A percentile compares a stretch with the other conserved stretches of the same genome.
Conservation (phyloP, 352 stramenopile genomes). For the Globisporangium polare region DNA sequence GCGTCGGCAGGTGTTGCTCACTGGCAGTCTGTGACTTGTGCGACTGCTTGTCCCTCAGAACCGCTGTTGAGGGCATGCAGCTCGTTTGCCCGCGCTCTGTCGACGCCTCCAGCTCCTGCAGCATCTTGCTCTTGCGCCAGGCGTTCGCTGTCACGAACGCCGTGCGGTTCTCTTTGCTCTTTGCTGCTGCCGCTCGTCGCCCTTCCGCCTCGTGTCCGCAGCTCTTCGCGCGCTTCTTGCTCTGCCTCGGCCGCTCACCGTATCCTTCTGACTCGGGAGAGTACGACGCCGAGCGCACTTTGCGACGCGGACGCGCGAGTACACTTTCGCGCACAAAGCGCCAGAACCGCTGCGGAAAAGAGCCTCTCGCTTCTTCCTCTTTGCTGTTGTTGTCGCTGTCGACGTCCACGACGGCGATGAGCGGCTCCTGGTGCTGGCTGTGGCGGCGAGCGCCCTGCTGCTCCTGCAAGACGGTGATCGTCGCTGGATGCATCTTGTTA, state of each 20-base stretch:
- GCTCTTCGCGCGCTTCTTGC: slow-evolving; percentile 14
- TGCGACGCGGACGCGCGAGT: neutral
- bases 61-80: slow-evolving; percentile 4
- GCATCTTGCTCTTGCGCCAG: slow-evolving; percentile 38
- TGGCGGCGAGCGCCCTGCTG: slow-evolving; percentile 3
- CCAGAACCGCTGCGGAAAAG: slow-evolving; percentile 15
- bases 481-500: slow-evolving; percentile 7
- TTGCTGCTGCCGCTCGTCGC: neutral
- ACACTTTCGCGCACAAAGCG: slow-evolving; percentile 12
- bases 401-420: neutral
- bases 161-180: slow-evolving; percentile 1
- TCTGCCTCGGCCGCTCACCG: slow-evolving; percentile 1
- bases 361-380: neutral
- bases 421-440: slow-evolving; percentile 1
- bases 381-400: neutral
- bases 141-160: slow-evolving; percentile 13
- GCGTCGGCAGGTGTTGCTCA: neutral
- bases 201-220: slow-evolving; percentile 3
- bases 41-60: slow-evolving; percentile 9
- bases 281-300: slow-evolving; percentile 18
- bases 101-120: slow-evolving; percentile 37
- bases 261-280: neutral
- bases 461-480: slow-evolving; percentile 9
- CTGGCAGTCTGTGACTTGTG: slow-evolving; percentile 7
- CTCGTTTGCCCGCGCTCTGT: neutral